Conservation (phyloP, 2,329 filamentous ascomycete genomes). For the Beauveria australis region DNA sequence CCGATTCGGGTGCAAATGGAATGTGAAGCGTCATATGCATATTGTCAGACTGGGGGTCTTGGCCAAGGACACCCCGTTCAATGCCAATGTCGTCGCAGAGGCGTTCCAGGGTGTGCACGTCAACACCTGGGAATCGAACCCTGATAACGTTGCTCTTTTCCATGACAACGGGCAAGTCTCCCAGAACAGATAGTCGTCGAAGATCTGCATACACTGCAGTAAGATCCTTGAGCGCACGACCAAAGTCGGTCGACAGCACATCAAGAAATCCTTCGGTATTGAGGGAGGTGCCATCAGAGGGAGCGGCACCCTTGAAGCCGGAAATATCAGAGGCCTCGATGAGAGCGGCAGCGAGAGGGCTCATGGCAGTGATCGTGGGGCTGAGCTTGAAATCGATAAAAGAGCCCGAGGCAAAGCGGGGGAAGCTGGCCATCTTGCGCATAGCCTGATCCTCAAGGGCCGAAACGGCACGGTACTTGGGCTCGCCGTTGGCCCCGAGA, state of each 20-base stretch:
- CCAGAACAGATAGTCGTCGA: conserved; percentile 64
- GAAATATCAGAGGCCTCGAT: conserved; percentile 37
- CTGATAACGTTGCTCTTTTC: conserved; percentile 60
- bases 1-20: conserved; percentile 64
- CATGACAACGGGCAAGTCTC: conserved; percentile 75
- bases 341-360: conserved; percentile 54
- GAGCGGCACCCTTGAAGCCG: conserved; percentile 31
- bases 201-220: conserved; percentile 73
- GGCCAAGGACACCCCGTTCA: conserved; percentile 64
- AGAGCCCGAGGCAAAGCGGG: conserved; percentile 58
- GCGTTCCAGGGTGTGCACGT: conserved; percentile 69
- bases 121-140: conserved; percentile 85
- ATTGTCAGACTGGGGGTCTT: conserved; percentile 64
- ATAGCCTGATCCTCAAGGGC: conserved; percentile 64
- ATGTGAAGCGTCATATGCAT: conserved; percentile 72
- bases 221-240: conserved; percentile 75
- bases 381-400: conserved; percentile 83
- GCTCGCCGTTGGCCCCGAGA: conserved; percentile 61
- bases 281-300: conserved; percentile 50
- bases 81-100: conserved; percentile 86
- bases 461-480: conserved; percentile 71
- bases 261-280: conserved; percentile 80
- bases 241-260: conserved; percentile 79
- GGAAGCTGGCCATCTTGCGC: conserved; percentile 54
- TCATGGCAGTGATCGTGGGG: conserved; percentile 83